Evolutionary conservation across 768 basidiomycete genomes (phyloP).

Genomic region (Tulasnella sp.): DNA sequence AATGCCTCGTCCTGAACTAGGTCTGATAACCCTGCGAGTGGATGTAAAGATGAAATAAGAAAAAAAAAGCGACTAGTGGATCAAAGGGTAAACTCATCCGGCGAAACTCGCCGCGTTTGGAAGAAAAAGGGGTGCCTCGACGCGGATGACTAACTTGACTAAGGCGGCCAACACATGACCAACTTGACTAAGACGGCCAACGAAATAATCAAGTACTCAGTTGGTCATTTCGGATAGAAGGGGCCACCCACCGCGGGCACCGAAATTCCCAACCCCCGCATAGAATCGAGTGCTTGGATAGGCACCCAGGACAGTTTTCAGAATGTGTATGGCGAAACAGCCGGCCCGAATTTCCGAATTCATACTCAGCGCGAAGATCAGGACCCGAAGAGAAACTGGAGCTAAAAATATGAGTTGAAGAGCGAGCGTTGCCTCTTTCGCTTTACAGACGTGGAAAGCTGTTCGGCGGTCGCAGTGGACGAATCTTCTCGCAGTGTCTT

Average conservation of each 20-base stretch:
- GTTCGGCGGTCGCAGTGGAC: neutral
- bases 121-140: neutral
- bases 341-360: neutral
- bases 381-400: neutral
- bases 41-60: neutral
- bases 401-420: neutral
- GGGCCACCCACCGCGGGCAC: neutral
- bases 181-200: too few relatives aligned
- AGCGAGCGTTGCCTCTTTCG: neutral
- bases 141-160: conserved; percentile 5
- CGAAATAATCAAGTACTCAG: neutral
- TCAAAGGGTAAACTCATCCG: neutral
- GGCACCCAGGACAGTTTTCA: neutral
- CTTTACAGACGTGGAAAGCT: neutral
- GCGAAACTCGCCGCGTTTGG: conserved; percentile 1
- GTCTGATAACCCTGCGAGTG: neutral
- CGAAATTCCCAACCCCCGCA: neutral
- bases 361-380: neutral
- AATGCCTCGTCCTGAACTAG: neutral
- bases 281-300: neutral
- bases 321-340: neutral
- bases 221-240: neutral
- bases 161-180: neutral
- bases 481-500: neutral
- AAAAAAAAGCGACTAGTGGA: neutral